A percentile compares a stretch with the other conserved stretches of the same genome.
Evolutionary conservation across 805 yeast genomes (phyloP).

Genomic region (Saccharomycopsis guyanensis): DNA sequence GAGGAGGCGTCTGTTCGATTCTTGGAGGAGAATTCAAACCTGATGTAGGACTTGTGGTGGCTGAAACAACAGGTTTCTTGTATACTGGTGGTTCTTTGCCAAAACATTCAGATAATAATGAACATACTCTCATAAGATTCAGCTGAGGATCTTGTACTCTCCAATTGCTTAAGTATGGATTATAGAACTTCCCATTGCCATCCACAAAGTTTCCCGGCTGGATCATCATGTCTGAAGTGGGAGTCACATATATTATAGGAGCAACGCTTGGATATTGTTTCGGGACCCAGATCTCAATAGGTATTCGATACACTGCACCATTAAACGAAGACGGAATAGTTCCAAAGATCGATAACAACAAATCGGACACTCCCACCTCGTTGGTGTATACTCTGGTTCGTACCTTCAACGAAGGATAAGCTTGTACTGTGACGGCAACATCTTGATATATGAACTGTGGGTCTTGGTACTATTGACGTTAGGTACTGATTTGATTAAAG

Average conservation of each 20-base stretch:
- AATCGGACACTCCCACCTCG: constrained; percentile 48
- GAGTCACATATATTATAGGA: constrained; percentile 60
- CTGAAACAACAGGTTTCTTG: constrained; percentile 21
- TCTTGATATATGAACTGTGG: constrained; percentile 59
- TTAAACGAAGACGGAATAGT: constrained; percentile 32
- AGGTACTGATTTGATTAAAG: background rate
- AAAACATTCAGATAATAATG: constrained; percentile 31
- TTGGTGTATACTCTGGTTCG: constrained; percentile 59
- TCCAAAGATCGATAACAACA: constrained; percentile 63
- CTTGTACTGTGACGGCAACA: constrained; percentile 43
- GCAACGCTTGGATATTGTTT: constrained; percentile 56
- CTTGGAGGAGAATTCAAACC: no score
- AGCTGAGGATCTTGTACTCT: constrained; percentile 23
- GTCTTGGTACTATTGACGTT: constrained; percentile 44
- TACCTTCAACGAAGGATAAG: constrained; percentile 49
- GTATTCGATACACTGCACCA: constrained; percentile 35
- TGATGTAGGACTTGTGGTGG: constrained; percentile 8
- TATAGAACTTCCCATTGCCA: constrained; percentile 61
- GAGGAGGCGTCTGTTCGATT: constrained; percentile 8
- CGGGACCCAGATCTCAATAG: constrained; percentile 74
- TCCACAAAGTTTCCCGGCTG: constrained; percentile 63
- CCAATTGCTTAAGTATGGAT: constrained; percentile 65
- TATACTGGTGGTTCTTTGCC: constrained; percentile 39
- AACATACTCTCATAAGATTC: constrained; percentile 29
- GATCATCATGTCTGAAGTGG: constrained; percentile 40